phyloP scores from a whole-genome alignment of 495 filamentous ascomycete species.

The Penicillium flavigenum region DNA sequence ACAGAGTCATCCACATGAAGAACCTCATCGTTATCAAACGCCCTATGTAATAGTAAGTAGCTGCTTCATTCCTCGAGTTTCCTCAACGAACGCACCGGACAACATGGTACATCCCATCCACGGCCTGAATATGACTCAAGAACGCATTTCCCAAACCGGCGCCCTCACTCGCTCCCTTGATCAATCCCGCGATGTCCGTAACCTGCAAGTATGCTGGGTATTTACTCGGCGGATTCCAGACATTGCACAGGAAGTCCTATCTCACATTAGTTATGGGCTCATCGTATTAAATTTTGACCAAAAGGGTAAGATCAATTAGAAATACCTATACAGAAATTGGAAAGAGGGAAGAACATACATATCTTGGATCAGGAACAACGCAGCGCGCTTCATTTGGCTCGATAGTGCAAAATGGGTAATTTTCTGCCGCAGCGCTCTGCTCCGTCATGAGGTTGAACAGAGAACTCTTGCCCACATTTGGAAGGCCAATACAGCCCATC shows the following conservation, averaged over 20 bases:
- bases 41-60: neutral
- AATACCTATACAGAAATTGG: neutral
- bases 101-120: conserved; percentile 2
- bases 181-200: neutral
- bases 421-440: neutral
- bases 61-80: neutral
- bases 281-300: too few species aligned
- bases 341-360: neutral
- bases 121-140: conserved; percentile 1
- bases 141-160: conserved; percentile 1
- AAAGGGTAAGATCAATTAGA: neutral
- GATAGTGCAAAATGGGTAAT: conserved; percentile 2
- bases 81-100: neutral
- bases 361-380: conserved; percentile 1
- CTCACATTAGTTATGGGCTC: neutral
- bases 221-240: conserved; percentile 1
- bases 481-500: conserved; percentile 3
- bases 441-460: conserved; percentile 1
- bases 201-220: neutral
- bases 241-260: neutral
- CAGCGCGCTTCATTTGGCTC: conserved; percentile 3
- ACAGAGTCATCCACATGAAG: conserved; percentile 3
- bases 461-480: neutral
- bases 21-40: conserved; percentile 2
- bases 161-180: conserved; percentile 1